These are phyloP conservation scores for Colletotrichum kahawae DNA, from an alignment of 2,329 filamentous ascomycete species.

Conservation along the genomic window DNA sequence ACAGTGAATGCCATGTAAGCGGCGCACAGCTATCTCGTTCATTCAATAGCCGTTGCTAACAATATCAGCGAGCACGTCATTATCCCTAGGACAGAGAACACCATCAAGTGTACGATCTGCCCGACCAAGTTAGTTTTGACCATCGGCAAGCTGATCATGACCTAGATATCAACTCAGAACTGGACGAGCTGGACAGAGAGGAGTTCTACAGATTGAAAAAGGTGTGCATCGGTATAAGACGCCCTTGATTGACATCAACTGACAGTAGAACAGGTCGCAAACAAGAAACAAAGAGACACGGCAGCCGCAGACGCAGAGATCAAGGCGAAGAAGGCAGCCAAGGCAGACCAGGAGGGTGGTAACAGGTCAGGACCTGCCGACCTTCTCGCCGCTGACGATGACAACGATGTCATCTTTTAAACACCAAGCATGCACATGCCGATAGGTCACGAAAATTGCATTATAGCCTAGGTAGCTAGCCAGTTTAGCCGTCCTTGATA, in stretches of 20 bases:
- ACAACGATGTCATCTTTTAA: slow-evolving; percentile 86
- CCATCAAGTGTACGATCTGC: slow-evolving; percentile 82
- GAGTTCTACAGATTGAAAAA: slow-evolving; percentile 99
- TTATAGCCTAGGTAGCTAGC: not conserved
- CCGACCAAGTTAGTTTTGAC: not conserved
- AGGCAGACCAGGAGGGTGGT: slow-evolving; percentile 40
- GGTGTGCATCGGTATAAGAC: slow-evolving; percentile 30
- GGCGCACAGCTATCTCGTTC: too few species aligned
- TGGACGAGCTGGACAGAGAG: slow-evolving; percentile 96
- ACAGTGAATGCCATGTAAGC: slow-evolving; percentile 88
- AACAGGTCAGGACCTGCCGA: slow-evolving; percentile 58
- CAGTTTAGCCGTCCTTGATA: not conserved
- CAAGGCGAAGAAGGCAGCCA: slow-evolving; percentile 62
- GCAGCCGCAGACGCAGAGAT: slow-evolving; percentile 77
- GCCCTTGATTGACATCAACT: not conserved
- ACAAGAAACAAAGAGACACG: slow-evolving; percentile 81
- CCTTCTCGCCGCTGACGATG: slow-evolving; percentile 76
- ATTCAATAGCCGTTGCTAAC: slow-evolving; percentile 25
- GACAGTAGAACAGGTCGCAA: slow-evolving; percentile 60
- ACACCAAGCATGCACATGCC: not conserved
- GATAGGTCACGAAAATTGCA: not conserved
- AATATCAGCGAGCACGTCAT: slow-evolving; percentile 81
- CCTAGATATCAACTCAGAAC: slow-evolving; percentile 92
- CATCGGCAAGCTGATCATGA: not conserved
- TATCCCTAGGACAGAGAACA: slow-evolving; percentile 97